Conservation (phyloP, 495 filamentous ascomycete species). For the Neurospora sp. region DNA sequence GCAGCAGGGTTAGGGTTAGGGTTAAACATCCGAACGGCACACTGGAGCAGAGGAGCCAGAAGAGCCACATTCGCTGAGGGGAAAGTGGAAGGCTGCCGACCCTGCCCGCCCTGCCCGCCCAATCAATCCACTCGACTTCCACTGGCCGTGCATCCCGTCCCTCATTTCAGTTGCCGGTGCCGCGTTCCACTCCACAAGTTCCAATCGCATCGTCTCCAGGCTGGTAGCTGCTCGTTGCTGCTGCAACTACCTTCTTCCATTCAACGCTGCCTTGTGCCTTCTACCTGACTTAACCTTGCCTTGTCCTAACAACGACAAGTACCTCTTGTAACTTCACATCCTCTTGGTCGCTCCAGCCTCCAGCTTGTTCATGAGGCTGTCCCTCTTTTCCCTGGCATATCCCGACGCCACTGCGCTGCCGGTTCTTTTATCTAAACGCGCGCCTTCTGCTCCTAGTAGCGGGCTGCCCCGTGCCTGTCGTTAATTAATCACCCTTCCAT, state of each 20-base stretch:
- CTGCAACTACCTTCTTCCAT: not conserved
- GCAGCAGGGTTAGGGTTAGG: not conserved
- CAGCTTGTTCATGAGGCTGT: too few relatives aligned
- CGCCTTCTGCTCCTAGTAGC: not conserved
- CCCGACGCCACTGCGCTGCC: not conserved
- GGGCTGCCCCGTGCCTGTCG: not conserved
- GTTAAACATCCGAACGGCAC: not conserved
- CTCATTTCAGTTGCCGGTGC: not conserved
- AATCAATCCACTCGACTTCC: not conserved
- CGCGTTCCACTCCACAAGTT: not conserved
- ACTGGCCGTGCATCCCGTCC: not conserved
- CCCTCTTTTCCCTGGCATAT: too few relatives aligned
- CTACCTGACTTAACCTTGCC: not conserved
- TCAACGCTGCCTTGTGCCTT: not conserved
- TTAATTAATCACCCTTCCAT: not conserved
- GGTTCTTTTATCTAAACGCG: not conserved
- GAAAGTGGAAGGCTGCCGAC: not conserved
- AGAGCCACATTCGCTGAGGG: not conserved
- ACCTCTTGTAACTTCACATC: not conserved
- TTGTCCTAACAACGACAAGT: not conserved
- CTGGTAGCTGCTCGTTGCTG: not conserved
- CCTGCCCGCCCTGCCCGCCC: not conserved
- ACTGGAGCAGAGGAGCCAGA: not conserved
- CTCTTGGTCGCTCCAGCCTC: not conserved
- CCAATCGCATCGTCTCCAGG: not conserved